A percentile compares a stretch with the other conserved stretches of the same genome.
Evolutionary conservation across 202 grass and related monocot species (phyloP).

Genomic region (Setaria italica): DNA sequence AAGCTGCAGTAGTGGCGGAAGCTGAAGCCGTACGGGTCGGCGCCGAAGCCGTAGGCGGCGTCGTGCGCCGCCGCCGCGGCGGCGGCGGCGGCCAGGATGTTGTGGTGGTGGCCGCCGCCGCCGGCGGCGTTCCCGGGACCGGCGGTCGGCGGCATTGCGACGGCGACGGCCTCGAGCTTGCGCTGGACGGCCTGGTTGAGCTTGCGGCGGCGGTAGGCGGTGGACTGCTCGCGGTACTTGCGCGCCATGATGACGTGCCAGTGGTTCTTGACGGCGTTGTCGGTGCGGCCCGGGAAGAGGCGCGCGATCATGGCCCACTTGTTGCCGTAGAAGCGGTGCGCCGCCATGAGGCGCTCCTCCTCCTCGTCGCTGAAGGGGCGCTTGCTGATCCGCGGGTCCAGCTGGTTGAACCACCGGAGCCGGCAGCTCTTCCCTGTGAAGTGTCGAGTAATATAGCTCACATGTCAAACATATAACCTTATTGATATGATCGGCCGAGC

Average conservation of each 20-base stretch:
- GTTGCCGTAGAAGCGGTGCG: constrained; percentile 90
- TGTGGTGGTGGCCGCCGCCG: background rate
- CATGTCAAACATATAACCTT: too few relatives aligned
- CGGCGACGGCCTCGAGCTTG: constrained; percentile 49
- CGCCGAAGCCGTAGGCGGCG: constrained; percentile 9
- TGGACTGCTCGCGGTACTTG: constrained; percentile 89
- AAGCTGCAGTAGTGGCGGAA: constrained; percentile 45
- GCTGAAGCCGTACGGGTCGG: constrained; percentile 36
- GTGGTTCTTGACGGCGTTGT: constrained; percentile 97
- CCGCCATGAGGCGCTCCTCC: constrained; percentile 85
- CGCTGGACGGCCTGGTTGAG: constrained; percentile 73
- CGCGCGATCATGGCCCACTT: constrained; percentile 98
- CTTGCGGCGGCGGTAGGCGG: constrained; percentile 75
- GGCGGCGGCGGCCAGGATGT: background rate
- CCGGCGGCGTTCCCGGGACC: background rate
- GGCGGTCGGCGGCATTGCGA: constrained; percentile 15
- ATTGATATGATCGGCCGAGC: too few relatives aligned
- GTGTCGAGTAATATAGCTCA: too few relatives aligned
- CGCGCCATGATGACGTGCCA: constrained; percentile 92
- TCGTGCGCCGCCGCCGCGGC: constrained; percentile 36
- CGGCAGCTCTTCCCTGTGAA: constrained; percentile 83
- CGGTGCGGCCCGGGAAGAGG: constrained; percentile 88
- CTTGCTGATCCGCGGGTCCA: constrained; percentile 91
- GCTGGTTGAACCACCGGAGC: constrained; percentile 96
- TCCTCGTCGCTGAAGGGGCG: constrained; percentile 81